A percentile compares a stretch with the other conserved stretches of the same genome.
Evolutionary conservation across 352 stramenopile genomes (phyloP).

Genomic region (Phytophthora europaea): DNA sequence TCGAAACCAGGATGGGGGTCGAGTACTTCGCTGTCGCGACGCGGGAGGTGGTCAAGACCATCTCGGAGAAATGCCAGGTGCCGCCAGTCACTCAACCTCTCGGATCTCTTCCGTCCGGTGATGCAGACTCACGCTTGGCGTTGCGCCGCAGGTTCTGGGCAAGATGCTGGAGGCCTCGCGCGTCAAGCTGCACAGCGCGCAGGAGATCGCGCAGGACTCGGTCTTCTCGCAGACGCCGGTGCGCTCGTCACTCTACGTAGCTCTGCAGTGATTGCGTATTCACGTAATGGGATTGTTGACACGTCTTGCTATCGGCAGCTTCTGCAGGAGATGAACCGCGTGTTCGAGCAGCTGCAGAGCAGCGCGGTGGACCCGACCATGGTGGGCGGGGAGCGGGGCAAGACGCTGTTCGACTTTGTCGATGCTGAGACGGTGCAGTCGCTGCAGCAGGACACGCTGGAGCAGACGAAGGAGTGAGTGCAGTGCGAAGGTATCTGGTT

Average conservation of each 20-base stretch:
- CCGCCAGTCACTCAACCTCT: background rate
- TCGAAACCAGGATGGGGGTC: slow-evolving; percentile 13
- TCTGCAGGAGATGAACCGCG: slow-evolving; percentile 74
- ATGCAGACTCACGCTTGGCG: background rate
- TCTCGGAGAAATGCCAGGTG: slow-evolving; percentile 80
- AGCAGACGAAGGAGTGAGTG: slow-evolving; percentile 76
- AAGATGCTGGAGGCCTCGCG: slow-evolving; percentile 74
- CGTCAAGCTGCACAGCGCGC: slow-evolving; percentile 66
- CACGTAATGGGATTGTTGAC: background rate
- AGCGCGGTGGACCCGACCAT: slow-evolving; percentile 65
- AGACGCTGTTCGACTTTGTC: slow-evolving; percentile 89
- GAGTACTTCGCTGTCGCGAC: slow-evolving; percentile 63
- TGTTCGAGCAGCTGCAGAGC: slow-evolving; percentile 74
- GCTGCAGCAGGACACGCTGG: slow-evolving; percentile 77
- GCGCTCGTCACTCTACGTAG: background rate
- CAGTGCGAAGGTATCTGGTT: background rate
- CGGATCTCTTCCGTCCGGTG: background rate
- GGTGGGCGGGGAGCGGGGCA: slow-evolving; percentile 58
- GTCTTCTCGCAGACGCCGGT: slow-evolving; percentile 75
- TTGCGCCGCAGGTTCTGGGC: slow-evolving; percentile 53
- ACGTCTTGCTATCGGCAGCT: slow-evolving; percentile 44
- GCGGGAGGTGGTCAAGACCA: slow-evolving; percentile 71
- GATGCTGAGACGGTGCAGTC: slow-evolving; percentile 85
- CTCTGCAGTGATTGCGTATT: background rate
- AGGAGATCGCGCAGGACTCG: slow-evolving; percentile 52